Evolutionary conservation across 805 yeast species (phyloP).

Genomic region (Pichia exigua): DNA sequence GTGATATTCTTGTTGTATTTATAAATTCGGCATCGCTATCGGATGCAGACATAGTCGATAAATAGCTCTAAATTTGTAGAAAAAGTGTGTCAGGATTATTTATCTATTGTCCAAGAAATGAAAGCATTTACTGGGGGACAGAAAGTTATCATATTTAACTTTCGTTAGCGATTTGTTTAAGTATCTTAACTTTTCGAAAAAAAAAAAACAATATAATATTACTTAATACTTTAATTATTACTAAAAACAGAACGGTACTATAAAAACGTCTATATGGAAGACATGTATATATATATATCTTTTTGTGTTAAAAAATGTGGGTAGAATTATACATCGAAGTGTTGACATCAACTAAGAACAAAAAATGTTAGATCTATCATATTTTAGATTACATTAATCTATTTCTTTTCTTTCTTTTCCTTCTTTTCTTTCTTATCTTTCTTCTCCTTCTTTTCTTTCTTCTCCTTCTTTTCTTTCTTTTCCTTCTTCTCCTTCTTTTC

Average conservation of each 20-base stretch:
- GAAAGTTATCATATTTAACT: too few relatives aligned
- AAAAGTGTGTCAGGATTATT: background rate
- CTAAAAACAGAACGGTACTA: conserved; percentile 7
- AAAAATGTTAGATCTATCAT: background rate
- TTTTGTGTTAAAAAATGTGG: background rate
- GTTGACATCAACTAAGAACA: background rate
- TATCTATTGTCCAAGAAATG: too few relatives aligned
- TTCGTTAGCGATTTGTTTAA: too few relatives aligned
- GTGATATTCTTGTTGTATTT: background rate
- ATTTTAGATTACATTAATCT: background rate
- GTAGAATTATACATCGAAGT: conserved; percentile 12
- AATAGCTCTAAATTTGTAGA: background rate
- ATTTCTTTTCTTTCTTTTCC: conserved; percentile 6
- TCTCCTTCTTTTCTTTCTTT: conserved; percentile 26
- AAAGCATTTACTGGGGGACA: background rate
- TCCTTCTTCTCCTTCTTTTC: conserved; percentile 19
- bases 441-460: conserved; percentile 28
- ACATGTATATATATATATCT: background rate
- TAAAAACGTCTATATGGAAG: background rate
- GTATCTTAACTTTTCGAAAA: too few relatives aligned
- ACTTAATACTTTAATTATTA: background rate
- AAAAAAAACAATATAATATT: too few relatives aligned
- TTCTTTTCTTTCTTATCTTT: conserved; percentile 22
- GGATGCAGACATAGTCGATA: background rate
- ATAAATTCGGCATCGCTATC: background rate